phyloP scores from a whole-genome alignment of 768 basidiomycete genomes.

The Amanita jacksonii region DNA sequence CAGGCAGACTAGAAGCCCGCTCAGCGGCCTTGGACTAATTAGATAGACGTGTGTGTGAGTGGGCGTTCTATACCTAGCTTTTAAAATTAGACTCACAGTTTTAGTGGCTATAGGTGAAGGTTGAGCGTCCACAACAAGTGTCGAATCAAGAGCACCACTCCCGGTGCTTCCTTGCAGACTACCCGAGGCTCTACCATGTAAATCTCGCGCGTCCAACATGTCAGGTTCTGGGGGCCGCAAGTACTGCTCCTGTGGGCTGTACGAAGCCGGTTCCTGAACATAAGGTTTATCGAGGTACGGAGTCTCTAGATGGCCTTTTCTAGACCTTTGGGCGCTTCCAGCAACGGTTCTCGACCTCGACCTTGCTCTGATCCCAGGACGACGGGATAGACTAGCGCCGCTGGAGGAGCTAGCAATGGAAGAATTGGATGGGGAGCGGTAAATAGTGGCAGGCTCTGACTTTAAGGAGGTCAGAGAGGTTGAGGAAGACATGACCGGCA shows the following conservation, averaged over 20 bases:
- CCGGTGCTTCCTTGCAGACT: slow-evolving; percentile 14
- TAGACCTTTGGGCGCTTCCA: slow-evolving; percentile 17
- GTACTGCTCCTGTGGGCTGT: slow-evolving; percentile 12
- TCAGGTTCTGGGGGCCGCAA: slow-evolving; percentile 6
- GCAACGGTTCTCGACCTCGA: slow-evolving; percentile 36
- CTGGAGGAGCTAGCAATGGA: slow-evolving; percentile 44
- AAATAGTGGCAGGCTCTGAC: slow-evolving; percentile 14
- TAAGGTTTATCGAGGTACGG: slow-evolving; percentile 22
- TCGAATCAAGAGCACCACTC: slow-evolving; percentile 18
- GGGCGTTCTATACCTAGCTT: not conserved
- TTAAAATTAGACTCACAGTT: slow-evolving; percentile 22
- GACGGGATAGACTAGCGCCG: slow-evolving; percentile 40
- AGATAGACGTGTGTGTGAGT: slow-evolving; percentile 4
- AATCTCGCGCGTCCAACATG: slow-evolving; percentile 11
- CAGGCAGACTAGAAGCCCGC: slow-evolving; percentile 21
- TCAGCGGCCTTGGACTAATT: slow-evolving; percentile 25
- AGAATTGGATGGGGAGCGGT: slow-evolving; percentile 31
- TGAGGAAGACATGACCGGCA: slow-evolving; percentile 16
- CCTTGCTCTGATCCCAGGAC: slow-evolving; percentile 44
- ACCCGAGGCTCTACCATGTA: slow-evolving; percentile 19
- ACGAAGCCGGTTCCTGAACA: slow-evolving; percentile 16
- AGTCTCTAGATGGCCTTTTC: slow-evolving; percentile 21
- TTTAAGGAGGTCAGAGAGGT: slow-evolving; percentile 17
- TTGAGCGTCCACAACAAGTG: slow-evolving; percentile 22
- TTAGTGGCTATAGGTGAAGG: slow-evolving; percentile 19